Evolutionary conservation across 2,329 filamentous ascomycete genomes (phyloP).

Genomic region (Chrysoporthe puriensis): DNA sequence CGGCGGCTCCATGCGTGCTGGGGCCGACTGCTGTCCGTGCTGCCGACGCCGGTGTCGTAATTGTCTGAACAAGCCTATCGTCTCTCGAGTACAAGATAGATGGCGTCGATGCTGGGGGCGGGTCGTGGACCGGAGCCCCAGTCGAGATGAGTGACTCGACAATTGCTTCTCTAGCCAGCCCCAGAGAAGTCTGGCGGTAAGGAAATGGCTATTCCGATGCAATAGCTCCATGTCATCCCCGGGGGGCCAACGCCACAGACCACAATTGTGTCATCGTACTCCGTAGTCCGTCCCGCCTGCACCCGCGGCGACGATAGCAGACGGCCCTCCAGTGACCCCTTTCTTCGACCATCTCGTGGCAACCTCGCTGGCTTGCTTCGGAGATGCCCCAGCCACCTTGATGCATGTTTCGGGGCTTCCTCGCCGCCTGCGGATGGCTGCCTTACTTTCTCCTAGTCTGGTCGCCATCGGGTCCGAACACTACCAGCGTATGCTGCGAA

Average conservation of each 20-base stretch:
- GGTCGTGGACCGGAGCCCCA: background rate
- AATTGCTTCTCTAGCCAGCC: background rate
- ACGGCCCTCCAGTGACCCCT: background rate
- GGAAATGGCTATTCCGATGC: background rate
- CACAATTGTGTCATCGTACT: background rate
- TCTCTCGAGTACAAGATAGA: background rate
- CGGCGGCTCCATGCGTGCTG: background rate
- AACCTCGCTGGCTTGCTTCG: background rate
- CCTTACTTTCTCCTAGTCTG: background rate
- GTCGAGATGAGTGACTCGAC: background rate
- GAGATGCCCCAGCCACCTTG: background rate
- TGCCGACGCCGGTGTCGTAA: too few relatives aligned
- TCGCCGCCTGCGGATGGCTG: background rate
- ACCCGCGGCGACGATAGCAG: background rate
- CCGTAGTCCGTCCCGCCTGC: background rate
- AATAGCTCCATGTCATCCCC: background rate
- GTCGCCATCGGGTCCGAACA: background rate
- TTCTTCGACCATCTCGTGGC: background rate
- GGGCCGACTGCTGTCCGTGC: too few relatives aligned
- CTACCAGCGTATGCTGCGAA: background rate
- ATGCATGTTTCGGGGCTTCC: slow-evolving; percentile 4
- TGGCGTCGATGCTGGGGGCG: background rate
- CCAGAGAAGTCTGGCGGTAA: background rate
- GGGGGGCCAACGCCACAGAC: background rate
- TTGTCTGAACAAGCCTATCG: too few relatives aligned